These are phyloP conservation scores for Iris macrosiphon DNA, from an alignment of 106 monocot species.

Conservation along the genomic window DNA sequence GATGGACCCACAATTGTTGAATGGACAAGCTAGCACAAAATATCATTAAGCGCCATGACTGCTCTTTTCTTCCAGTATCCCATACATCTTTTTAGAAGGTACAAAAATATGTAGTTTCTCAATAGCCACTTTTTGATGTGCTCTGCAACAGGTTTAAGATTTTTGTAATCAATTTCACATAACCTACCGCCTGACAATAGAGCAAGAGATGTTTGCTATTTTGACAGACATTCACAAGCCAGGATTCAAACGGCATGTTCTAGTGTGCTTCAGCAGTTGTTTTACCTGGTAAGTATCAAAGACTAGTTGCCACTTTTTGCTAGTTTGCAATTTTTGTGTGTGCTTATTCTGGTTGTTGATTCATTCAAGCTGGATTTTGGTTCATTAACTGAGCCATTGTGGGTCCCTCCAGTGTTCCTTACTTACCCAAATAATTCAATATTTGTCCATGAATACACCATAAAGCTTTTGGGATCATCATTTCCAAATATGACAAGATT, in stretches of 20 bases:
- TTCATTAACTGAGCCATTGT: constrained; percentile 67
- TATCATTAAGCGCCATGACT: too few species aligned
- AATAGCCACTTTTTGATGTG: not conserved
- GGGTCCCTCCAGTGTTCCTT: constrained; percentile 55
- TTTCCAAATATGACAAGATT: constrained; percentile 82
- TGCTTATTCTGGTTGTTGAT: not conserved
- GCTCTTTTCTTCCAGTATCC: too few species aligned
- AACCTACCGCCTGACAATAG: constrained; percentile 72
- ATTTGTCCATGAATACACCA: too few species aligned
- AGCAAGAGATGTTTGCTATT: too few species aligned
- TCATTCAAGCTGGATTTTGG: constrained; percentile 54
- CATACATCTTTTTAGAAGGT: too few species aligned
- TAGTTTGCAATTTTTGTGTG: too few species aligned
- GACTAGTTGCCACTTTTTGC: not conserved
- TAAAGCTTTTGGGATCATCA: too few species aligned
- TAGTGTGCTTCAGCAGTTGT: constrained; percentile 80
- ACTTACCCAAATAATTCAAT: constrained; percentile 64
- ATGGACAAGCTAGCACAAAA: too few species aligned
- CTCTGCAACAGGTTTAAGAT: constrained; percentile 61
- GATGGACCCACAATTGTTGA: too few species aligned
- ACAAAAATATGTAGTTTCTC: not conserved
- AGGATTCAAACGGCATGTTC: constrained; percentile 87
- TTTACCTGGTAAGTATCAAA: constrained; percentile 51
- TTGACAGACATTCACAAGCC: constrained; percentile 93
- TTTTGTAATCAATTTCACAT: constrained; percentile 88